Percentiles rank a stretch among this genome's conserved stretches.
Conservation (phyloP, 306 rosid genomes). For the Castanospermum australe region DNA sequence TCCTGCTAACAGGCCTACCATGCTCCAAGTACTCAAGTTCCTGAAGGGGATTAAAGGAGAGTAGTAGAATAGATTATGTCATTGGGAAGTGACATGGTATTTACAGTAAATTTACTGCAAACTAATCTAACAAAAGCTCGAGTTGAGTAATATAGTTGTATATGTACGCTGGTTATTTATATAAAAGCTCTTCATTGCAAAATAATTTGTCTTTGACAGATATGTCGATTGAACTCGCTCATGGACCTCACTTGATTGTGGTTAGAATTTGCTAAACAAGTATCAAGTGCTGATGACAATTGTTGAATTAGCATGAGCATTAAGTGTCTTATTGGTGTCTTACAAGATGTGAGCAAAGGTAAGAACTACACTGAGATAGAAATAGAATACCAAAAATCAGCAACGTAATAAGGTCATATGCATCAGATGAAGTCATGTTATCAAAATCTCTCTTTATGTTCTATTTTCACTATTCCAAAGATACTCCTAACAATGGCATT, state of each 20-base stretch:
- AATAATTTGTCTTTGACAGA: not conserved
- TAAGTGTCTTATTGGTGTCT: too few species aligned
- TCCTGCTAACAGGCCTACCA: conserved; percentile 88
- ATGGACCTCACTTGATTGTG: too few species aligned
- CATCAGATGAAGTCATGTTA: not conserved
- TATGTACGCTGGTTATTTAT: not conserved
- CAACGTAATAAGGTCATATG: not conserved
- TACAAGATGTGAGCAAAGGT: not conserved
- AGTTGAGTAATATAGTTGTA: conserved; percentile 11
- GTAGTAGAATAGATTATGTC: conserved; percentile 18
- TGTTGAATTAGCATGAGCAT: too few species aligned
- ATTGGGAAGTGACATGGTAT: not conserved
- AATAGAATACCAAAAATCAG: not conserved
- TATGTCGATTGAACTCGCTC: not conserved
- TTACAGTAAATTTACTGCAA: conserved; percentile 17
- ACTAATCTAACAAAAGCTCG: conserved; percentile 20
- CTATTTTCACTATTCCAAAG: not conserved
- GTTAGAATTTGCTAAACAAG: too few species aligned
- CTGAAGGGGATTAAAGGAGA: conserved; percentile 71
- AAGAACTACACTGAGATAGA: not conserved
- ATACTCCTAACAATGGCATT: not conserved
- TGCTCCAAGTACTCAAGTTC: conserved; percentile 85
- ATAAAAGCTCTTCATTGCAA: conserved; percentile 1
- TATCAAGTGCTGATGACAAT: too few species aligned
- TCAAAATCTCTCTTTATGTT: not conserved